These are phyloP conservation scores for Euphorbia celastroides DNA, from an alignment of 441 rosid genomes.

Conservation along the genomic window DNA sequence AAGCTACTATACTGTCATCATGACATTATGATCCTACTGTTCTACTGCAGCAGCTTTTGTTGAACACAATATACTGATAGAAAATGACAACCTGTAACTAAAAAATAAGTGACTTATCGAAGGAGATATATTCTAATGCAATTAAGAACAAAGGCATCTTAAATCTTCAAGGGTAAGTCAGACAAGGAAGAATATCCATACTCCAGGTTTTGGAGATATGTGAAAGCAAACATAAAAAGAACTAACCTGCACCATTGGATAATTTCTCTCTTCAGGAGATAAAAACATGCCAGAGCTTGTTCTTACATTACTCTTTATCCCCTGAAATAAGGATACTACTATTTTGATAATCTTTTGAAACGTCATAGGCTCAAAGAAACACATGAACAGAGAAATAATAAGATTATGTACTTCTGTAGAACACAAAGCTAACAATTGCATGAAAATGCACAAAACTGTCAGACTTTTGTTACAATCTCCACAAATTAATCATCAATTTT, in stretches of 20 bases:
- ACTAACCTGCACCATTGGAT: slow-evolving; percentile 77
- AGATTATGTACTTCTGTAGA: background rate
- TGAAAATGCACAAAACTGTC: background rate
- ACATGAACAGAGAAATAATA: background rate
- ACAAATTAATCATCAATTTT: background rate
- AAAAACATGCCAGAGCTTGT: slow-evolving; percentile 98
- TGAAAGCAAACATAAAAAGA: slow-evolving; percentile 8
- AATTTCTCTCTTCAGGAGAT: slow-evolving; percentile 51
- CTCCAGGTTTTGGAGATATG: slow-evolving; percentile 3
- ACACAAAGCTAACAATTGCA: background rate
- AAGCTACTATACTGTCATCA: background rate
- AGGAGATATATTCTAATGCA: background rate
- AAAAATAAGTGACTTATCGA: no score
- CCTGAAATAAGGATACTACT: slow-evolving; percentile 35
- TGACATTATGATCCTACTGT: background rate
- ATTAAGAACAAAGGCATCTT: background rate
- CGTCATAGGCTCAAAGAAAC: background rate
- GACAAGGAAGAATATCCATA: slow-evolving; percentile 8
- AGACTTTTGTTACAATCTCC: background rate
- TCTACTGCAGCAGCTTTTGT: background rate
- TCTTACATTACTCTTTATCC: slow-evolving; percentile 83
- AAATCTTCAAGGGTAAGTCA: slow-evolving; percentile 10
- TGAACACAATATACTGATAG: background rate
- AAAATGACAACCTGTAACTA: background rate
- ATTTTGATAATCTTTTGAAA: slow-evolving; percentile 10